phyloP scores from a whole-genome alignment of 2,329 filamentous ascomycete species.

The Claviceps spartinae region DNA sequence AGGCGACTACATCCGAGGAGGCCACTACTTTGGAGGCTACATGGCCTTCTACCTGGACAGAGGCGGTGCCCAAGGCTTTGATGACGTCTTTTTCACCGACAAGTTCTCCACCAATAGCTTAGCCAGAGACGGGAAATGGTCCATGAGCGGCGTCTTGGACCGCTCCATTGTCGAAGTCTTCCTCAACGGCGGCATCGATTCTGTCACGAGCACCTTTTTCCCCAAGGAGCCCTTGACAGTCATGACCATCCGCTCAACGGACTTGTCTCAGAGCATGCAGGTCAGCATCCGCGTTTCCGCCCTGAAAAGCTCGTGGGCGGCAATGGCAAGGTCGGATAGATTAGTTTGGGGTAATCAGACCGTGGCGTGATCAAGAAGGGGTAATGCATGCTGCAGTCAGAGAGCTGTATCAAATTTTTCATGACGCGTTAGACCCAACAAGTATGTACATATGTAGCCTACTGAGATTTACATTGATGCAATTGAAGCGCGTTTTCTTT shows the following conservation, averaged over 20 bases:
- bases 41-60: conserved; percentile 17
- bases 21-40: conserved; percentile 15
- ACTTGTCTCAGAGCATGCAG: conserved; percentile 10
- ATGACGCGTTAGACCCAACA: too few species aligned
- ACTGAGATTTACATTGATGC: too few species aligned
- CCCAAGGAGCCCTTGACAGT: conserved; percentile 14
- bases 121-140: conserved; percentile 11
- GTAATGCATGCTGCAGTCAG: too few species aligned
- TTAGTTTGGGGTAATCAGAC: conserved; percentile 6
- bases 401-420: too few species aligned
- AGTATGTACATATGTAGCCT: too few species aligned
- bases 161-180: conserved; percentile 23
- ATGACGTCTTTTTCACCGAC: conserved; percentile 20
- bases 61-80: conserved; percentile 14
- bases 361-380: neutral
- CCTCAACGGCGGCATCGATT: conserved; percentile 19
- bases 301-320: conserved; percentile 15
- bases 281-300: conserved; percentile 13
- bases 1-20: conserved; percentile 15
- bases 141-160: conserved; percentile 20
- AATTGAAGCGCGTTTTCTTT: too few species aligned
- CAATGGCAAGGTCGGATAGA: conserved; percentile 1
- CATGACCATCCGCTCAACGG: conserved; percentile 9
- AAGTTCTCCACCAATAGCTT: conserved; percentile 15
- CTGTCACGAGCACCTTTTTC: conserved; percentile 19